Conservation (phyloP, 371 early-diverging fungal species). For the Fennellomyces sp. region DNA sequence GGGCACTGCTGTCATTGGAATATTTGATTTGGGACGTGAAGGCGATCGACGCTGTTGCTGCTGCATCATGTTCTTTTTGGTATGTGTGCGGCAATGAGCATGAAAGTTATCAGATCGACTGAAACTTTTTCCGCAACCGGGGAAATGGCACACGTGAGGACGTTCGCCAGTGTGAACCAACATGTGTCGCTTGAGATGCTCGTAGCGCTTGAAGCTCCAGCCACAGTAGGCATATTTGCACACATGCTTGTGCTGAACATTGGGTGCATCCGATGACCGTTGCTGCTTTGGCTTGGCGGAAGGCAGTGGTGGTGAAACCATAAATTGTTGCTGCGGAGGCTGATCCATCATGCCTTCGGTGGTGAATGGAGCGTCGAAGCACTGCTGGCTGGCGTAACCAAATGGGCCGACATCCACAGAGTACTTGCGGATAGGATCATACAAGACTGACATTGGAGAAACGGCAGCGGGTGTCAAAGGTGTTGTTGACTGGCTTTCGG, state of each 20-base stretch:
- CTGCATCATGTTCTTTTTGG: conserved; percentile 35
- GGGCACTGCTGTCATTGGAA: conserved; percentile 6
- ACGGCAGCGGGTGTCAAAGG: conserved; percentile 26
- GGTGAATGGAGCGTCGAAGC: not conserved
- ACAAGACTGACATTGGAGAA: conserved; percentile 23
- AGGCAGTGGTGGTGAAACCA: conserved; percentile 8
- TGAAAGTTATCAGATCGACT: conserved; percentile 78
- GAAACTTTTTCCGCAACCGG: conserved; percentile 72
- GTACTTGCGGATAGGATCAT: conserved; percentile 39
- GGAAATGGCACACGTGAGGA: conserved; percentile 70
- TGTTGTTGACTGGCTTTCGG: conserved; percentile 3
- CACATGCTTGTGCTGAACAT: conserved; percentile 45
- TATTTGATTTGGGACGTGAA: conserved; percentile 27
- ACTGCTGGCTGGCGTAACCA: conserved; percentile 33
- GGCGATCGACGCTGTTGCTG: conserved; percentile 24
- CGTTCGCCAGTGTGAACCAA: conserved; percentile 67
- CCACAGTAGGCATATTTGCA: conserved; percentile 58
- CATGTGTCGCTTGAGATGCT: conserved; percentile 84
- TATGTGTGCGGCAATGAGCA: conserved; percentile 63
- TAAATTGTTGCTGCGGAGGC: conserved; percentile 1
- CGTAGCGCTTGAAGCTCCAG: conserved; percentile 78
- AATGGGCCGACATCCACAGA: conserved; percentile 56
- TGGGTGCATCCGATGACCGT: conserved; percentile 2
- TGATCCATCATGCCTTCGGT: not conserved
- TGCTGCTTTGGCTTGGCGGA: not conserved